Conservation (phyloP, 1,284 basidiomycete species). For the Cystobasidium slooffiae region DNA sequence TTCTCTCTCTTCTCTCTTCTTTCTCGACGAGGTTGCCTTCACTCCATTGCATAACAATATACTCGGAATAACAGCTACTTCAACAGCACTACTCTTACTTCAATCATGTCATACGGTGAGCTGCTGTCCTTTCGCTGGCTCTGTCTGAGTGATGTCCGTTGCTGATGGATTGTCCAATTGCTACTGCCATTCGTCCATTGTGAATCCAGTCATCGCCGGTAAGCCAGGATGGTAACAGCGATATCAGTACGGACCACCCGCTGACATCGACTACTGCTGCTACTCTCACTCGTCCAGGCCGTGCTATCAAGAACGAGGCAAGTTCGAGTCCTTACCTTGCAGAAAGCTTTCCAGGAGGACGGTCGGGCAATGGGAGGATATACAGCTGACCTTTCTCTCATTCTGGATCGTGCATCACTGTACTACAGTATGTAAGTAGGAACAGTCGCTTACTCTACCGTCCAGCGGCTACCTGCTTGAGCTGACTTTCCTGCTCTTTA, state of each 20-base stretch:
- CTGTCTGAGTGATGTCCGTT: neutral
- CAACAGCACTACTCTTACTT: neutral
- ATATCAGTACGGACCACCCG: neutral
- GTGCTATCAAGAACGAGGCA: slow-evolving; percentile 44
- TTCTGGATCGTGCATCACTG: neutral
- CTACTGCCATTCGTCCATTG: slow-evolving; percentile 1
- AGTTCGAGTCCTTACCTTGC: too few relatives aligned
- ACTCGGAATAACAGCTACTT: neutral
- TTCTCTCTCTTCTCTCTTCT: too few relatives aligned
- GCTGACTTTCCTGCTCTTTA: neutral
- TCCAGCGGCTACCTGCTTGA: neutral
- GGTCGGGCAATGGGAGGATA: neutral
- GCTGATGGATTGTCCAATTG: neutral
- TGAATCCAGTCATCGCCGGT: slow-evolving; percentile 42
- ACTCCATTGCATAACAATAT: too few relatives aligned
- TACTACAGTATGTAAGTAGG: slow-evolving; percentile 31
- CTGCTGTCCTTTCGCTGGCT: neutral
- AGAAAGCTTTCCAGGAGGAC: neutral
- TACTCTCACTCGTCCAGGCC: slow-evolving; percentile 29
- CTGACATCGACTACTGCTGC: neutral
- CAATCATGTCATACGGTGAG: slow-evolving; percentile 43
- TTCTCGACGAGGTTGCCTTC: too few relatives aligned
- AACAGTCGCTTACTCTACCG: neutral
- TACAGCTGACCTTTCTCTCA: slow-evolving; percentile 16
- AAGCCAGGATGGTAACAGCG: neutral